Percentiles rank a stretch among this genome's conserved stretches.
phyloP scores from a whole-genome alignment of 768 basidiomycete genomes.

The Tulasnella sp. region DNA sequence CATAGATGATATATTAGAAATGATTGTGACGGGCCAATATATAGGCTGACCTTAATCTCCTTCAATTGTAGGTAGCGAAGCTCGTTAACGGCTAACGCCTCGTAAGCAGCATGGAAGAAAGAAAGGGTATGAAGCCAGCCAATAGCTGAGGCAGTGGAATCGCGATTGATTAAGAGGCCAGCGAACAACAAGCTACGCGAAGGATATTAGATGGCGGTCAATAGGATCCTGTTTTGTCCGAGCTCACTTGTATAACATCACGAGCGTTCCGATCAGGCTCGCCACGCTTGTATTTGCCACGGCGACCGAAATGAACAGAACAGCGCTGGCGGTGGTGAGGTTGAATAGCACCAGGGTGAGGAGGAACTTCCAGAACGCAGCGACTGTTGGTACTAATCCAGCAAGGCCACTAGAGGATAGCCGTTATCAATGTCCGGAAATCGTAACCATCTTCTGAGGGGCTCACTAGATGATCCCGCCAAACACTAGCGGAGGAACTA shows the following conservation, averaged over 20 bases:
- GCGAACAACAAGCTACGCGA: conserved; percentile 76
- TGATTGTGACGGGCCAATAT: conserved; percentile 6
- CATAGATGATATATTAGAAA: conserved; percentile 14
- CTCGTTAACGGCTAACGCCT: conserved; percentile 96
- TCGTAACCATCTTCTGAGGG: neutral
- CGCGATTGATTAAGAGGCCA: conserved; percentile 88
- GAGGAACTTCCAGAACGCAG: conserved; percentile 97
- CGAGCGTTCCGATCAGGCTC: conserved; percentile 83
- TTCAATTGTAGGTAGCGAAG: conserved; percentile 86
- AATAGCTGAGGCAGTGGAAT: conserved; percentile 59
- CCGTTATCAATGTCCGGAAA: conserved; percentile 28
- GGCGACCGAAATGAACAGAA: conserved; percentile 81
- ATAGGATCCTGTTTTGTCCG: neutral
- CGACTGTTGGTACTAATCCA: conserved; percentile 83
- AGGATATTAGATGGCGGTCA: neutral
- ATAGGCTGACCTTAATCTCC: conserved; percentile 77
- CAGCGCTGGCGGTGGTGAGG: conserved; percentile 85
- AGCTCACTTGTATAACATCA: conserved; percentile 97
- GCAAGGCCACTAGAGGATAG: conserved; percentile 73
- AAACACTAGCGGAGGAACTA: conserved; percentile 90
- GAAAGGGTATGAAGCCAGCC: conserved; percentile 85
- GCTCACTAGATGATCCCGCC: conserved; percentile 78
- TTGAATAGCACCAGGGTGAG: conserved; percentile 94
- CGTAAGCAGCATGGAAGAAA: conserved; percentile 98
- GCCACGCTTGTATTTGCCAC: conserved; percentile 82